phyloP scores from a whole-genome alignment of 2,329 filamentous ascomycete genomes.

The Colletotrichum viniferum region DNA sequence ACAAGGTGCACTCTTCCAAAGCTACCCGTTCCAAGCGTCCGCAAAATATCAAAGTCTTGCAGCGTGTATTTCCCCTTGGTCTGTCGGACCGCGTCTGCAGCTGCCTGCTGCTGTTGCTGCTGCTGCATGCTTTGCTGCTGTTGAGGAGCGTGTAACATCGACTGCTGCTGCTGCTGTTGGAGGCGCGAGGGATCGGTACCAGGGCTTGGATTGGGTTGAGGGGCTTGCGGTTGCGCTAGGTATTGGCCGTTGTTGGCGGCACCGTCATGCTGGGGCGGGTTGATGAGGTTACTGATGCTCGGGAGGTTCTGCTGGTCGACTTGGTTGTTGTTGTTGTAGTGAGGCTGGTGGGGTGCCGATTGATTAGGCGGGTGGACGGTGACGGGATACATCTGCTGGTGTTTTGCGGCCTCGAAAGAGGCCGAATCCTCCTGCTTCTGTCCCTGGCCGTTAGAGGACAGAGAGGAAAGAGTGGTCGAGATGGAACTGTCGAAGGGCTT shows the following conservation, averaged over 20 bases:
- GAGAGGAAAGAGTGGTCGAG: conserved; percentile 24
- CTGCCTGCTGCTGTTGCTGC: conserved; percentile 24
- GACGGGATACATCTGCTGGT: conserved; percentile 36
- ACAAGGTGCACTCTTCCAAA: conserved; percentile 97
- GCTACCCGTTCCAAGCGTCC: conserved; percentile 93
- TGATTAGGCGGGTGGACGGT: conserved; percentile 30
- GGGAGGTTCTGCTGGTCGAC: conserved; percentile 70
- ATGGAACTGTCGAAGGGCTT: conserved; percentile 51
- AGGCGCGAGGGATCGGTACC: conserved; percentile 38
- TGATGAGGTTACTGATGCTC: conserved; percentile 84
- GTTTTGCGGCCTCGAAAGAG: conserved; percentile 24
- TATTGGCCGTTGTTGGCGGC: conserved; percentile 18
- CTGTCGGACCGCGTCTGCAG: conserved; percentile 54
- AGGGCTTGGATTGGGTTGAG: conserved; percentile 38
- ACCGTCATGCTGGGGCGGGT: conserved; percentile 59
- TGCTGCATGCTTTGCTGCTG: conserved; percentile 20
- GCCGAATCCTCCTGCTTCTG: conserved; percentile 21
- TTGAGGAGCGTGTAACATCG: conserved; percentile 26
- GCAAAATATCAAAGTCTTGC: conserved; percentile 84
- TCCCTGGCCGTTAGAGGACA: conserved; percentile 17
- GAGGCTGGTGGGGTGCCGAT: conserved; percentile 33
- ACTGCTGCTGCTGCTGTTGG: conserved; percentile 43
- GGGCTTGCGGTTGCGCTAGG: conserved; percentile 27
- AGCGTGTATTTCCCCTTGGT: conserved; percentile 98
- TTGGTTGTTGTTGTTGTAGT: conserved; percentile 28